Conservation (phyloP, 306 rosid genomes). For the Glycine soja region DNA sequence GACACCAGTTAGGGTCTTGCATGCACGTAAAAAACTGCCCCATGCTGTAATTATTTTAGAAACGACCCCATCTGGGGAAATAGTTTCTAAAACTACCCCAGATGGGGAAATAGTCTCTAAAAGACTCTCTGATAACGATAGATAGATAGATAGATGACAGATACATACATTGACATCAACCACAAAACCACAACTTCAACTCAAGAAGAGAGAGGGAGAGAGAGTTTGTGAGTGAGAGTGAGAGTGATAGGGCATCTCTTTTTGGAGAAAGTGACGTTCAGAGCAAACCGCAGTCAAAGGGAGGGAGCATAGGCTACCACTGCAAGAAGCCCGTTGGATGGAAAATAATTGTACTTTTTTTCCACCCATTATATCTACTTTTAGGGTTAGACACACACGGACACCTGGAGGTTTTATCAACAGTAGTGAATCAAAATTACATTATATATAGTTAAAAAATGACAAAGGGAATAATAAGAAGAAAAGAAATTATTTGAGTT, state of each 20-base stretch:
- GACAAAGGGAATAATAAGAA: slow-evolving; percentile 38
- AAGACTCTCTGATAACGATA: slow-evolving; percentile 41
- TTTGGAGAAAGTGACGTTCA: slow-evolving; percentile 75
- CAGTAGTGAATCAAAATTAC: background rate
- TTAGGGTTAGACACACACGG: slow-evolving; percentile 41
- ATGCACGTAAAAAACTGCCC: too few species aligned
- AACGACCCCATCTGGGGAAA: too few species aligned
- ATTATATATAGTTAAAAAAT: background rate
- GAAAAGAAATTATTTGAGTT: slow-evolving; percentile 24
- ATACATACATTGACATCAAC: slow-evolving; percentile 31
- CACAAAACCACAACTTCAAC: background rate
- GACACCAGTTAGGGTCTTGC: too few species aligned
- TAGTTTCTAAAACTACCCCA: too few species aligned
- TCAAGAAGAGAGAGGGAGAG: slow-evolving; percentile 20
- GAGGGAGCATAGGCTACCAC: slow-evolving; percentile 47
- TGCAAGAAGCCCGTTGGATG: slow-evolving; percentile 34
- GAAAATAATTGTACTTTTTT: slow-evolving; percentile 66
- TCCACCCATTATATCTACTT: slow-evolving; percentile 40
- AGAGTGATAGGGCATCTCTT: slow-evolving; percentile 51
- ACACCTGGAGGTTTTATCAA: slow-evolving; percentile 57
- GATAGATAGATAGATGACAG: background rate
- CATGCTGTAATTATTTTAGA: too few species aligned
- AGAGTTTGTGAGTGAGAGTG: slow-evolving; percentile 28
- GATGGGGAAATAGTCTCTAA: slow-evolving; percentile 74
- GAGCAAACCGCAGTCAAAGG: slow-evolving; percentile 76